These are phyloP conservation scores for Melampsora americana DNA, from an alignment of 1,284 basidiomycete genomes.

Conservation along the genomic window DNA sequence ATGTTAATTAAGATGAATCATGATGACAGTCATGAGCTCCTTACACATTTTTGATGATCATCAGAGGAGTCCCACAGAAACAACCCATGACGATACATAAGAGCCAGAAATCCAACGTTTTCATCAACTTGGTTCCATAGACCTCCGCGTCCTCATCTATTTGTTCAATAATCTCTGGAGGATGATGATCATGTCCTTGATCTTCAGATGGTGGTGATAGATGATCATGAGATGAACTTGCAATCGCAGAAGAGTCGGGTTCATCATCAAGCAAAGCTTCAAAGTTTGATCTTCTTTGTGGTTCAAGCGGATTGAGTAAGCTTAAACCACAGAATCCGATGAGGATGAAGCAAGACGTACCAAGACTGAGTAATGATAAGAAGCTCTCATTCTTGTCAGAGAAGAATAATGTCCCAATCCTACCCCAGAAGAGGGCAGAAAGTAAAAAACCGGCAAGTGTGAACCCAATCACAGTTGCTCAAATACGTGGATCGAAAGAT, in stretches of 20 bases:
- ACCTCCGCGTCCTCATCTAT: neutral
- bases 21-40: conserved; percentile 13
- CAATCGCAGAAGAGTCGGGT: too few relatives aligned
- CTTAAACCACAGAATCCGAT: conserved; percentile 14
- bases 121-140: conserved; percentile 3
- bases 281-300: neutral
- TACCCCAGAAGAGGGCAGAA: conserved; percentile 34
- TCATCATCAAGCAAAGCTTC: neutral
- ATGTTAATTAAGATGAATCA: conserved; percentile 2
- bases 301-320: neutral
- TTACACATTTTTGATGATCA: conserved; percentile 35
- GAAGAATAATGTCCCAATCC: conserved; percentile 2
- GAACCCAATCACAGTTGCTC: conserved; percentile 25
- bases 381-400: conserved; percentile 5
- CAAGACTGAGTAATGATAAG: conserved; percentile 16
- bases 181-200: neutral
- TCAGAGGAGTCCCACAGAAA: conserved; percentile 21
- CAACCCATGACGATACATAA: conserved; percentile 31
- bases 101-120: too few relatives aligned
- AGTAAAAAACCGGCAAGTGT: conserved; percentile 26
- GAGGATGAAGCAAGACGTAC: conserved; percentile 6
- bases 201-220: neutral
- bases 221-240: too few relatives aligned
- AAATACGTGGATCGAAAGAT: conserved; percentile 11
- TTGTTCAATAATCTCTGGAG: neutral